These are phyloP conservation scores for Gleditsia sinensis DNA, from an alignment of 306 rosid genomes.

Conservation along the genomic window DNA sequence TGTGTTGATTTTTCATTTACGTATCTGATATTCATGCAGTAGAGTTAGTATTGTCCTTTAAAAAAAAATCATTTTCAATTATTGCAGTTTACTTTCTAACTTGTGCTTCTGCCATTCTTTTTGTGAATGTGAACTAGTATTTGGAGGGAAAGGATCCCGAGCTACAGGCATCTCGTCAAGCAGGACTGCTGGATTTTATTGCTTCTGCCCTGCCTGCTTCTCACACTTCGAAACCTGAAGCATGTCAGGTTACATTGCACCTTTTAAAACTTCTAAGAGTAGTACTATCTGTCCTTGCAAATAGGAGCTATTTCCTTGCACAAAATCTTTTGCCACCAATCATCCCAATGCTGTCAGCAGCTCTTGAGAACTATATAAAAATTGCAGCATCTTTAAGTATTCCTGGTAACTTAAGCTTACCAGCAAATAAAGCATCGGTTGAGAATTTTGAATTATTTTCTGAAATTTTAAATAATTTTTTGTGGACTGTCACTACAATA, in stretches of 20 bases:
- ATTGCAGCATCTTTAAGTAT: conserved; percentile 85
- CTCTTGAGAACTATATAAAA: conserved; percentile 94
- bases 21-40: conserved; percentile 12
- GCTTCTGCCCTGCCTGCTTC: conserved; percentile 99
- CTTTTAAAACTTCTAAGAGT: conserved; percentile 83
- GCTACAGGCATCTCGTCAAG: conserved; percentile 93
- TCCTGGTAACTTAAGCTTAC: conserved; percentile 58
- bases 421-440: conserved; percentile 74
- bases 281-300: conserved; percentile 75
- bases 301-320: conserved; percentile 84
- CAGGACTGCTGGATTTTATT: conserved; percentile 93
- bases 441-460: conserved; percentile 85
- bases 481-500: conserved; percentile 80
- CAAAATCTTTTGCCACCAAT: conserved; percentile 95
- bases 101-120: conserved; percentile 18
- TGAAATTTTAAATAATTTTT: conserved; percentile 82
- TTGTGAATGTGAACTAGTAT: conserved; percentile 52
- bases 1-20: conserved; percentile 19
- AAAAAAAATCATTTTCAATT: background rate
- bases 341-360: conserved; percentile 94
- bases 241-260: conserved; percentile 86
- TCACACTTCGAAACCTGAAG: conserved; percentile 96
- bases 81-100: conserved; percentile 21
- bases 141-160: conserved; percentile 96
- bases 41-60: conserved; percentile 3